These are phyloP conservation scores for Cadophora luteo-olivacea DNA, from an alignment of 2,329 filamentous ascomycete genomes.

Conservation along the genomic window DNA sequence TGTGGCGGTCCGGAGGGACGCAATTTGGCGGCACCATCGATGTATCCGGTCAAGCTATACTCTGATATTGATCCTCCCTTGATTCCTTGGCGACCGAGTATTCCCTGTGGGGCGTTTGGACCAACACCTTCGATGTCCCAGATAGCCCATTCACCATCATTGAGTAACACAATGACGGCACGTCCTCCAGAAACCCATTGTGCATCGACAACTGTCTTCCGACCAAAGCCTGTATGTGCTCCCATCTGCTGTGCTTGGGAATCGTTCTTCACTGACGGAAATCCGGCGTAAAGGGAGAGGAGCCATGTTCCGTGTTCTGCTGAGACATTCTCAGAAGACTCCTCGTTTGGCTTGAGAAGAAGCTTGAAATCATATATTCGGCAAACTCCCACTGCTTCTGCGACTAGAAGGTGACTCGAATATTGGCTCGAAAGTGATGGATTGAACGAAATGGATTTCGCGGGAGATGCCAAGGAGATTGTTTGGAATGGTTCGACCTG, in stretches of 20 bases:
- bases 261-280: conserved; percentile 37
- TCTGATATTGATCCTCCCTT: conserved; percentile 63
- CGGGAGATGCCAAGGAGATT: conserved; percentile 61
- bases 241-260: conserved; percentile 52
- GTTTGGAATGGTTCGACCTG: conserved; percentile 62
- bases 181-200: conserved; percentile 67
- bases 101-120: conserved; percentile 55
- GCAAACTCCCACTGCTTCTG: conserved; percentile 61
- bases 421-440: conserved; percentile 51
- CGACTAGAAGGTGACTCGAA: conserved; percentile 62
- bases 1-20: conserved; percentile 35
- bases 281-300: conserved; percentile 60
- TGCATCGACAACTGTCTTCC: conserved; percentile 68
- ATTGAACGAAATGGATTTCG: conserved; percentile 66
- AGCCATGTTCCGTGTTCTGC: conserved; percentile 67
- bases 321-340: conserved; percentile 51
- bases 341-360: conserved; percentile 58
- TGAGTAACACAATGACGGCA: conserved; percentile 63
- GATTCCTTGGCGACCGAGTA: conserved; percentile 47
- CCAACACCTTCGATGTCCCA: conserved; percentile 69
- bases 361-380: conserved; percentile 67
- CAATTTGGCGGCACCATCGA: conserved; percentile 58
- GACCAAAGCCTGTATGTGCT: conserved; percentile 53
- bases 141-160: conserved; percentile 71
- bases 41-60: conserved; percentile 63